Evolutionary conservation across 2,329 filamentous ascomycete genomes (phyloP), one percentile per base, ranked within the genome.

Genomic region (Diaporthe citri): DNA sequence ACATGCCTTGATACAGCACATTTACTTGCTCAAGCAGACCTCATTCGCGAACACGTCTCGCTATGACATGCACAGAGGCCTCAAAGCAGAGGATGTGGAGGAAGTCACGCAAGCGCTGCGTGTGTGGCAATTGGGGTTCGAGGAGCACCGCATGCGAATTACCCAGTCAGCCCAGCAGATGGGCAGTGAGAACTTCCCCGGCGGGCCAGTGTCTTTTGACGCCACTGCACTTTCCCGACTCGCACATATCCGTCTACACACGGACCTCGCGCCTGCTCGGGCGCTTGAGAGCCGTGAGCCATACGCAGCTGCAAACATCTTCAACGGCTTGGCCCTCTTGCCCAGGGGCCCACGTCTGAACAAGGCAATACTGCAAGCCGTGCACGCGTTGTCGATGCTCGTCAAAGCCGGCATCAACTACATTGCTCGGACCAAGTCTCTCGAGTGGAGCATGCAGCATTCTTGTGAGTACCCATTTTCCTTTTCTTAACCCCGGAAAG

Each of bases 1-100:
- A 4, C 92, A 94, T 79, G 92, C 92, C 4, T 81, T 95, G 34
- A 88, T 94, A 15, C 93, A 95, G 78, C 92, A 94, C 76, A 92
- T 95, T 22, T 94, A 92, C 80, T 86, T 94, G 51, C 82, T 93
- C 31, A 93, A 93, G 78, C 90, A 93, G 79, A 91, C 90, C 0
- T 90, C 88, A 0, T 87, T 91, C 66, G 55, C 73, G 15, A 82
- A 85, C 2, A 84, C 86, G 0, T 85, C 87, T 3, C 85, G 86
- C 1, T 90, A 88, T 72, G 88, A 88, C 28, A 82, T 85, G 2
- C 86, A 89, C 48, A 84, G 88, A 39, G 88, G 86, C 0, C 80
- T 91, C 76, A 87, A 88, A 60, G 83, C 85, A 0, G 88, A 90
- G 59, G 89, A 91, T 74, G 86, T 91, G 3, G 89, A 91, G 51